Percentiles rank a stretch among this genome's conserved stretches.
These are phyloP conservation scores for Rhizomucor miehei DNA, from an alignment of 371 early-diverging fungal genomes.

Conservation along the genomic window DNA sequence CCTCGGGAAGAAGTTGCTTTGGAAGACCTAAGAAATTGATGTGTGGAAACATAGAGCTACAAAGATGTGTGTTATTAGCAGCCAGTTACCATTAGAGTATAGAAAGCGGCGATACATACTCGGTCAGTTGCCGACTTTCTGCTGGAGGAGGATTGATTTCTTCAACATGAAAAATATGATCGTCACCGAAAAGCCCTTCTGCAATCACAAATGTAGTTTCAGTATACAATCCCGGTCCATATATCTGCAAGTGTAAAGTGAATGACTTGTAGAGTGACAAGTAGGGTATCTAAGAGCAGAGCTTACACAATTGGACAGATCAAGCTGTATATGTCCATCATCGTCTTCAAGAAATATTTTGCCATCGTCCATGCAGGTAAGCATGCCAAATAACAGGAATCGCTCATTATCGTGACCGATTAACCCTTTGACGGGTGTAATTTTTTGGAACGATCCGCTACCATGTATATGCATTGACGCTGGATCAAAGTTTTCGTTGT, in stretches of 20 bases:
- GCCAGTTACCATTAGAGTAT: background rate
- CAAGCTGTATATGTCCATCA: constrained; percentile 71
- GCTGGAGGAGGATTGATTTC: constrained; percentile 78
- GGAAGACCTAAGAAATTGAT: constrained; percentile 60
- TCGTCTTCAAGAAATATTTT: constrained; percentile 84
- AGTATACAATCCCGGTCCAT: constrained; percentile 75
- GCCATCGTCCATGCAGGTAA: constrained; percentile 81
- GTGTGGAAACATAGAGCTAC: constrained; percentile 45
- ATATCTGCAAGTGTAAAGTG: constrained; percentile 24
- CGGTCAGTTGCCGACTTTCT: constrained; percentile 61
- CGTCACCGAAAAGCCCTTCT: constrained; percentile 73
- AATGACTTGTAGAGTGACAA: background rate
- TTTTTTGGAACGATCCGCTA: constrained; percentile 44
- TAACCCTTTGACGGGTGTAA: constrained; percentile 81
- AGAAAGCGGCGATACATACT: constrained; percentile 32
- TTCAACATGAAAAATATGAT: constrained; percentile 63
- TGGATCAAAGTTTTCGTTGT: constrained; percentile 70
- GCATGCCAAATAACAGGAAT: constrained; percentile 86
- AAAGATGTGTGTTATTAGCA: background rate
- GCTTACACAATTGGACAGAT: constrained; percentile 48
- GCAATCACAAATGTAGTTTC: constrained; percentile 82
- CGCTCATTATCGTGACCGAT: constrained; percentile 71
- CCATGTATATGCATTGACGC: constrained; percentile 49
- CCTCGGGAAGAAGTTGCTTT: constrained; percentile 47
- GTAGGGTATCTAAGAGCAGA: background rate